Conservation (phyloP, 2,329 filamentous ascomycete genomes). For the Lasiodiplodia sp. region DNA sequence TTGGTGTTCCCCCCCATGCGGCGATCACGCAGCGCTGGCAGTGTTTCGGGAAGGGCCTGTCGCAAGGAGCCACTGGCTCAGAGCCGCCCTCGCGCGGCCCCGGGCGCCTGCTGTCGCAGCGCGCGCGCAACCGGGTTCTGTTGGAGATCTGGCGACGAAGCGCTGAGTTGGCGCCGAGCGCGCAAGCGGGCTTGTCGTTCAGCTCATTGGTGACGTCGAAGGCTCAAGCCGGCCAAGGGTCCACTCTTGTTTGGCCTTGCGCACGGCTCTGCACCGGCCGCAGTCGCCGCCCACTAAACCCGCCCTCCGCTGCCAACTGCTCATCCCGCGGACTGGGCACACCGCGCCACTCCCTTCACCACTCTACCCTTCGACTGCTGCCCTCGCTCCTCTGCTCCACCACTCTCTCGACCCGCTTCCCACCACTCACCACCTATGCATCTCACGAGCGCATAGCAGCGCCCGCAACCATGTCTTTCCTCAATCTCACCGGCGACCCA, state of each 20-base stretch:
- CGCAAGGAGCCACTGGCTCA: conserved; percentile 8
- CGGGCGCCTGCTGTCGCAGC: neutral
- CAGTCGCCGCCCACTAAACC: conserved; percentile 4
- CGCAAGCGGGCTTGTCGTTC: neutral
- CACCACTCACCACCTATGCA: conserved; percentile 2
- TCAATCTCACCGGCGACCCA: conserved; percentile 4
- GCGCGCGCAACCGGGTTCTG: neutral
- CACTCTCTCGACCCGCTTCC: neutral
- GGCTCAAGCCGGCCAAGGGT: conserved; percentile 9
- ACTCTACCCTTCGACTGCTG: neutral
- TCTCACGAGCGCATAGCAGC: conserved; percentile 6
- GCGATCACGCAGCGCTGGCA: conserved; percentile 20
- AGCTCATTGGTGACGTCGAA: conserved; percentile 14
- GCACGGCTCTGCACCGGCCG: conserved; percentile 1
- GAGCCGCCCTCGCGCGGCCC: neutral
- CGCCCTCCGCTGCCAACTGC: neutral
- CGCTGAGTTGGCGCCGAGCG: conserved; percentile 8
- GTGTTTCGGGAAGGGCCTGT: conserved; percentile 12
- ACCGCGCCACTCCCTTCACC: neutral
- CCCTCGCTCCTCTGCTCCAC: neutral
- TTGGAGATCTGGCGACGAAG: neutral
- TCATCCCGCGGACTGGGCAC: neutral
- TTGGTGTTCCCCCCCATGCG: conserved; percentile 19
- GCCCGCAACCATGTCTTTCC: conserved; percentile 1
- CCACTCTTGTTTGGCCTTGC: conserved; percentile 20